Conservation (phyloP, 495 filamentous ascomycete genomes). For the Trypethelium eluteriae region DNA sequence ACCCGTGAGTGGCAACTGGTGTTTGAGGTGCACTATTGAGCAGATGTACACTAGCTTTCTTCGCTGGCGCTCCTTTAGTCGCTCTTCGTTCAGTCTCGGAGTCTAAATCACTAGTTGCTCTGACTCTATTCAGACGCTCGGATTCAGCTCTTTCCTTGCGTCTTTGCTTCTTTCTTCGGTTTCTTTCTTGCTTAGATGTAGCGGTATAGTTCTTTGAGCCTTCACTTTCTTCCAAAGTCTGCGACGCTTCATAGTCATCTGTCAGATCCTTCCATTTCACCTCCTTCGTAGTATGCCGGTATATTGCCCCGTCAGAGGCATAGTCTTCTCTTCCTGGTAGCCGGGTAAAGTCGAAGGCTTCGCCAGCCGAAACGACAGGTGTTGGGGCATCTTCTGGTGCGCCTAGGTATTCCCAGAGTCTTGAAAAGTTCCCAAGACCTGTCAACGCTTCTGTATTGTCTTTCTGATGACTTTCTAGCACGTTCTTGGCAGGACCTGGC, state of each 20-base stretch:
- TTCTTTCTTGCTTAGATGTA: constrained; percentile 26
- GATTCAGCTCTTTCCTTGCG: constrained; percentile 20
- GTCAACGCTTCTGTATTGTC: constrained; percentile 14
- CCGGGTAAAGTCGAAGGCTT: constrained; percentile 5
- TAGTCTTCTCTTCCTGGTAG: constrained; percentile 21
- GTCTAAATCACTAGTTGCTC: constrained; percentile 9
- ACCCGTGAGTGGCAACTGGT: not conserved
- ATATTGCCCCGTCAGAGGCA: constrained; percentile 27
- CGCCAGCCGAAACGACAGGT: constrained; percentile 19
- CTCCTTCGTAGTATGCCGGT: constrained; percentile 24
- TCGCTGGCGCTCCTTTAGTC: constrained; percentile 10
- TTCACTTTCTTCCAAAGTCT: constrained; percentile 29
- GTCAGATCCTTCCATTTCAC: constrained; percentile 36
- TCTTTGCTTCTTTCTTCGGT: constrained; percentile 34
- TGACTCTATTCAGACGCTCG: not conserved
- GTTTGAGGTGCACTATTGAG: not conserved
- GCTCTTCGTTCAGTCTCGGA: constrained; percentile 12
- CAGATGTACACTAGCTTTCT: constrained; percentile 15
- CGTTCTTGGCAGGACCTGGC: too few relatives aligned
- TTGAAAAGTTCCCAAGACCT: constrained; percentile 40
- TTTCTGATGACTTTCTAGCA: not conserved
- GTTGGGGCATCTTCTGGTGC: constrained; percentile 25
- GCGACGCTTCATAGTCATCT: constrained; percentile 18
- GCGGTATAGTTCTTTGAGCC: constrained; percentile 15
- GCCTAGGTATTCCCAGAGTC: constrained; percentile 38